phyloP scores from a whole-genome alignment of 495 filamentous ascomycete genomes.

The Bathelium albidoporum region DNA sequence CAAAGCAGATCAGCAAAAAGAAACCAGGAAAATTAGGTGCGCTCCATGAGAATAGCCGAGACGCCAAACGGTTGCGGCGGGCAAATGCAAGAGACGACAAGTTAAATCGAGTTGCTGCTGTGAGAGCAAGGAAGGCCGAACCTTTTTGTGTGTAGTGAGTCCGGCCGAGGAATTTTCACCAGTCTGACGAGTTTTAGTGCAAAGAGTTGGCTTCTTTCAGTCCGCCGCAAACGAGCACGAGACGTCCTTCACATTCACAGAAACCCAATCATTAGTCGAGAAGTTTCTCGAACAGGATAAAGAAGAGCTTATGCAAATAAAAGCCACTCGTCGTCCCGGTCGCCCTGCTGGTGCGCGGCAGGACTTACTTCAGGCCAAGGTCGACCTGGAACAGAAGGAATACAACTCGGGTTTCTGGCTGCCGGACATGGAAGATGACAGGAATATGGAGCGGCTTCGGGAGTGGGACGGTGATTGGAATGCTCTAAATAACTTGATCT shows the following conservation, averaged over 20 bases:
- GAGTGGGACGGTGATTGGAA: slow-evolving; percentile 57
- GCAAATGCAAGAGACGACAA: slow-evolving; percentile 68
- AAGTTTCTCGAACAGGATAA: slow-evolving; percentile 66
- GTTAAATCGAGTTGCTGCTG: slow-evolving; percentile 51
- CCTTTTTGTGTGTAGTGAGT: slow-evolving; percentile 25
- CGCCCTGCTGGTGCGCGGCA: slow-evolving; percentile 69
- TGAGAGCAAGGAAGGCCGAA: slow-evolving; percentile 55
- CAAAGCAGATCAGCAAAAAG: slow-evolving; percentile 79
- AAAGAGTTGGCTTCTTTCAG: slow-evolving; percentile 63
- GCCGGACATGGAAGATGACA: slow-evolving; percentile 48
- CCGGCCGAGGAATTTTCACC: background rate
- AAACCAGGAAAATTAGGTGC: slow-evolving; percentile 55
- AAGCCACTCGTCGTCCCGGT: slow-evolving; percentile 68
- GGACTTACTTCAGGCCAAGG: slow-evolving; percentile 61
- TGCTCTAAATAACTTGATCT: slow-evolving; percentile 47
- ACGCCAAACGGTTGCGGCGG: slow-evolving; percentile 62
- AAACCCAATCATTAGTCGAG: slow-evolving; percentile 52
- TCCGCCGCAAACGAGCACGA: slow-evolving; percentile 45
- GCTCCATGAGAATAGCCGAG: slow-evolving; percentile 75
- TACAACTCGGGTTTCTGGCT: slow-evolving; percentile 73
- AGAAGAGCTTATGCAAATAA: slow-evolving; percentile 61
- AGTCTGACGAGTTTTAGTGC: slow-evolving; percentile 38
- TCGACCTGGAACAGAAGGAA: slow-evolving; percentile 64
- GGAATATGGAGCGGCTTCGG: slow-evolving; percentile 43
- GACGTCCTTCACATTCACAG: slow-evolving; percentile 45